These are phyloP conservation scores for Vicia sativa DNA, from an alignment of 306 rosid genomes.

Conservation along the genomic window DNA sequence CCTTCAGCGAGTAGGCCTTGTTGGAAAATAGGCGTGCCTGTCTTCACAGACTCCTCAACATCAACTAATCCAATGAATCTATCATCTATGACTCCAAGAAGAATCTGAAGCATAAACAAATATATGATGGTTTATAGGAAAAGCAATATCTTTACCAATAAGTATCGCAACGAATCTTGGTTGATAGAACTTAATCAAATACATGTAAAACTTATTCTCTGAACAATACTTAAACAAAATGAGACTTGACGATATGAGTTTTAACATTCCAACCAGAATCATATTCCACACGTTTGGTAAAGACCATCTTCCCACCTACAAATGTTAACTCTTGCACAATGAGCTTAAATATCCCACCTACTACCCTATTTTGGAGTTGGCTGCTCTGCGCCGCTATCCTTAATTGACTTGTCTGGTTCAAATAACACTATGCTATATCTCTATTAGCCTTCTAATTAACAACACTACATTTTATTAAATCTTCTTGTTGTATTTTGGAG, in stretches of 20 bases:
- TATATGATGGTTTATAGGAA: slow-evolving; percentile 21
- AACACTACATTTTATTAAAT: slow-evolving; percentile 16
- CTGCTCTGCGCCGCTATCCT: too few relatives aligned
- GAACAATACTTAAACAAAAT: slow-evolving; percentile 85
- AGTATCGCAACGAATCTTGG: slow-evolving; percentile 27
- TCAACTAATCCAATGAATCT: slow-evolving; percentile 98
- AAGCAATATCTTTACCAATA: not conserved
- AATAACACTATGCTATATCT: not conserved
- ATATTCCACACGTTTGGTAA: slow-evolving; percentile 50
- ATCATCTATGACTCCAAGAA: slow-evolving; percentile 98
- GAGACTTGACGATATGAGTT: slow-evolving; percentile 82
- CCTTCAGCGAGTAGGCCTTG: slow-evolving; percentile 99
- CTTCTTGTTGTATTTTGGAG: slow-evolving; percentile 13
- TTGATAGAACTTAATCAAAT: slow-evolving; percentile 24
- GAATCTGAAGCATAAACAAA: slow-evolving; percentile 64
- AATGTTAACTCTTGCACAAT: slow-evolving; percentile 31
- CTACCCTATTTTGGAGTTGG: too few relatives aligned
- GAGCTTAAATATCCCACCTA: slow-evolving; percentile 3
- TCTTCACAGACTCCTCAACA: slow-evolving; percentile 94
- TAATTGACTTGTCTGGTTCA: not conserved
- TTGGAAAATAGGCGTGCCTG: slow-evolving; percentile 93
- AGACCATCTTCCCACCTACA: slow-evolving; percentile 91
- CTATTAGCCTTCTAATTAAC: not conserved
- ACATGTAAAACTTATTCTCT: slow-evolving; percentile 35
- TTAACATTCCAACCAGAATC: slow-evolving; percentile 79